Evolutionary conservation across 2,329 filamentous ascomycete genomes (phyloP), one percentile per base, ranked within the genome.

Genomic region (Sphaerostilbella broomeana): DNA sequence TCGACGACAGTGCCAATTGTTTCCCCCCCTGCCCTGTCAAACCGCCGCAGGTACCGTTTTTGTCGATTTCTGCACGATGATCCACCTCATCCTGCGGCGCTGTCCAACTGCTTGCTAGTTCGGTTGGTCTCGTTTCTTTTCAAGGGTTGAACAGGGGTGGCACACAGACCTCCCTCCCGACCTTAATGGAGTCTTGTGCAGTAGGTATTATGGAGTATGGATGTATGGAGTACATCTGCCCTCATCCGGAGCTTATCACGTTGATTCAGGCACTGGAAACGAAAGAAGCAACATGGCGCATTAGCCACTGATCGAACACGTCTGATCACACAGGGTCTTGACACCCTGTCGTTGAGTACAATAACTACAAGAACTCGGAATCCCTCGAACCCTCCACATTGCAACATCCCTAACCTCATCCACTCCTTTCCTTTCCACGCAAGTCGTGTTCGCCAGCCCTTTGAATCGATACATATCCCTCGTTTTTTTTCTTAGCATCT

Each of bases 141-240:
- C 36, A 30, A 40, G 37, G 30, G 29, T 45, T 30, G 38, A 47
- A 46, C 48, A 17, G 49, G 56, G 52, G 48, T 54, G 51, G 43
- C 48, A 53, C 54, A 62, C 59, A 59, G 57, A 58, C 56, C 53
- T 48, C 56, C 53, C 47, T 49, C 51, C 42, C 45, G 43, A 38
- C 50, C 34, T 43, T 52, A 25, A n/a, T n/a, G n/a, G n/a, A n/a
- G n/a, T n/a, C n/a, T n/a, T n/a, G n/a, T n/a, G n/a, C n/a, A n/a
- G n/a, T n/a, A n/a, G n/a, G n/a, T n/a, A n/a, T n/a, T n/a, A n/a
- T n/a, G n/a, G n/a, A n/a, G 38, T 28, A 51, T 41, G 60, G 52
- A 61, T 56, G 60, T 21, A 31, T 12, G 28, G 13, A 30, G 55
- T 60, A 52, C 50, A 47, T 55, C 51, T 43, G 45, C 50, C 44